phyloP scores from a whole-genome alignment of 1,284 basidiomycete species.

The Tilletia walkeri region DNA sequence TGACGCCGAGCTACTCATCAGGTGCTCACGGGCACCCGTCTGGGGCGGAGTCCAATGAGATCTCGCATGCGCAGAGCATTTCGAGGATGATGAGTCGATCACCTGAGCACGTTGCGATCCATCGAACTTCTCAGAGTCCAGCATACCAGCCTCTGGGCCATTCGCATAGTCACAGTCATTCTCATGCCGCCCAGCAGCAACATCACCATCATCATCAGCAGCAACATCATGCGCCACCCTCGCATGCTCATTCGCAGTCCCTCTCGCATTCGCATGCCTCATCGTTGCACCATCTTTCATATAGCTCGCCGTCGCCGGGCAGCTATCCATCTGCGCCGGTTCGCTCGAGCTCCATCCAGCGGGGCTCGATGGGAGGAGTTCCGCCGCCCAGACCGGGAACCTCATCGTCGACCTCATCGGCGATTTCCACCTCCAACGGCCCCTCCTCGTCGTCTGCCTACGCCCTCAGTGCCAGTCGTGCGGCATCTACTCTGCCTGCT shows the following conservation, averaged over 20 bases:
- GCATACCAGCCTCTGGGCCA: conserved; percentile 3
- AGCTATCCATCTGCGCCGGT: not conserved
- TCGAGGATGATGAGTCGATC: conserved; percentile 15
- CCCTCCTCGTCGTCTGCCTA: not conserved
- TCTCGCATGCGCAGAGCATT: not conserved
- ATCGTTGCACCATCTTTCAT: not conserved
- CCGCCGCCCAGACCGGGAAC: not conserved
- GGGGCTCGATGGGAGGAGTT: not conserved
- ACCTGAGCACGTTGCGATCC: not conserved
- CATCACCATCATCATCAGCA: not conserved
- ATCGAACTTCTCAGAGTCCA: not conserved
- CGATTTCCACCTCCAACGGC: not conserved
- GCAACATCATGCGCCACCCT: not conserved
- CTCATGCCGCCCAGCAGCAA: not conserved
- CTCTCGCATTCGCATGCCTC: not conserved
- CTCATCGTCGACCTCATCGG: not conserved
- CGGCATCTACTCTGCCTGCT: not conserved
- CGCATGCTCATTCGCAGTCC: conserved; percentile 4
- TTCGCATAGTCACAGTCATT: conserved; percentile 1
- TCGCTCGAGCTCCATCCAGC: not conserved
- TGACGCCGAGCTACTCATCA: not conserved
- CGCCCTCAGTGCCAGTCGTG: conserved; percentile 10
- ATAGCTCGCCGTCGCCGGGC: not conserved
- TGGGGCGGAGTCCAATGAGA: not conserved
- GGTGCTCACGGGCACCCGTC: not conserved